These are phyloP conservation scores for Fusarium tuaranense DNA, from an alignment of 2,329 filamentous ascomycete genomes.

Conservation along the genomic window DNA sequence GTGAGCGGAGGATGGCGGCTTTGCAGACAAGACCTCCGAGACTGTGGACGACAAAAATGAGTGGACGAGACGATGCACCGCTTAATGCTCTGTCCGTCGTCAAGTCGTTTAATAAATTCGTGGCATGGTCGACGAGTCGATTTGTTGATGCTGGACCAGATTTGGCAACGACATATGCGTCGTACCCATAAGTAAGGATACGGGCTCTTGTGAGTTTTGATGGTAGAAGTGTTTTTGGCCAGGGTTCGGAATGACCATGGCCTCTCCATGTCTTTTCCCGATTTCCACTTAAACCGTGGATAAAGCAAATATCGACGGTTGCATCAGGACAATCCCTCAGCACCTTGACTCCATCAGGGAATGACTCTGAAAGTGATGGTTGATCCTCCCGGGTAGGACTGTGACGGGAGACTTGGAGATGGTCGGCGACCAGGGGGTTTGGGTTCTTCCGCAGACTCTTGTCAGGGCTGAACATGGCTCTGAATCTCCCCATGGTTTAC, in stretches of 20 bases:
- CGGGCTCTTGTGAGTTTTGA: conserved; percentile 45
- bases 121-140: conserved; percentile 46
- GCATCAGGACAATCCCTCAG: conserved; percentile 18
- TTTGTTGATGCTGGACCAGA: conserved; percentile 42
- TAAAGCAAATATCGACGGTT: conserved; percentile 48
- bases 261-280: conserved; percentile 54
- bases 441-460: background rate
- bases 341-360: conserved; percentile 25
- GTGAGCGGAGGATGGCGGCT: conserved; percentile 49
- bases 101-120: conserved; percentile 46
- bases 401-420: background rate
- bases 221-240: conserved; percentile 51
- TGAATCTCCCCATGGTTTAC: background rate
- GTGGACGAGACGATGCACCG: conserved; percentile 31
- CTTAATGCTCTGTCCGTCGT: conserved; percentile 33
- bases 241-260: conserved; percentile 42
- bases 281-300: conserved; percentile 56
- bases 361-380: conserved; percentile 1
- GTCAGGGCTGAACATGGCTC: background rate
- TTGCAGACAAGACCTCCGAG: conserved; percentile 56
- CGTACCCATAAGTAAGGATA: conserved; percentile 56
- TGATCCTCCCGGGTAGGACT: background rate
- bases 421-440: background rate
- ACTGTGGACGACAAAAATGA: conserved; percentile 54
- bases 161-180: conserved; percentile 44